Evolutionary conservation across 345 rosid species (phyloP).

Genomic region (Salix suchowensis): DNA sequence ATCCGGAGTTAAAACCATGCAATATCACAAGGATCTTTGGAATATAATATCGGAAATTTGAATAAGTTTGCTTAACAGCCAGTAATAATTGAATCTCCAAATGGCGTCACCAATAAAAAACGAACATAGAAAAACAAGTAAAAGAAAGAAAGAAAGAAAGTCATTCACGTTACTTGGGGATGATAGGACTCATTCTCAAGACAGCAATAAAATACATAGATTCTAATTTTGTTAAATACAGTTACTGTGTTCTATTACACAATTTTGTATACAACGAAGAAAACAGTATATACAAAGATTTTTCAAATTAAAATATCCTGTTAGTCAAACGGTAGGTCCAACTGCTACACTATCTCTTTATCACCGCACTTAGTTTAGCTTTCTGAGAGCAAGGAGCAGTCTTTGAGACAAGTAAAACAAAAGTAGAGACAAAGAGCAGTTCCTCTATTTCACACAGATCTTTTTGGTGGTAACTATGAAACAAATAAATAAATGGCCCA

Average conservation of each 20-base stretch:
- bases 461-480: not conserved
- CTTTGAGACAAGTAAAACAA: not conserved
- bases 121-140: not conserved
- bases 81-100: not conserved
- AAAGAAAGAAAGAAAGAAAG: not conserved
- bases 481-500: not conserved
- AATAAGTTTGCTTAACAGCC: not conserved
- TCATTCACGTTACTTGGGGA: not conserved
- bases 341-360: not conserved
- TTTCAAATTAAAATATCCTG: not conserved
- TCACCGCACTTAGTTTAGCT: not conserved
- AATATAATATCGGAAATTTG: not conserved
- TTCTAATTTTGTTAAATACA: too few relatives aligned
- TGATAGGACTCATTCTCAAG: not conserved
- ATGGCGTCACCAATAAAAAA: not conserved
- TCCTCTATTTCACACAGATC: not conserved
- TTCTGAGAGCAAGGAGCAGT: not conserved
- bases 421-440: not conserved
- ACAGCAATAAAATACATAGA: not conserved
- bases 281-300: not conserved
- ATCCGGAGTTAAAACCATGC: not conserved
- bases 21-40: not conserved
- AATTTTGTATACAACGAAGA: not conserved
- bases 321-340: slow-evolving; percentile 7
- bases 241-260: not conserved